Evolutionary conservation across 208 protist species (phyloP).

Genomic region (Acanthamoeba rhysodes): DNA sequence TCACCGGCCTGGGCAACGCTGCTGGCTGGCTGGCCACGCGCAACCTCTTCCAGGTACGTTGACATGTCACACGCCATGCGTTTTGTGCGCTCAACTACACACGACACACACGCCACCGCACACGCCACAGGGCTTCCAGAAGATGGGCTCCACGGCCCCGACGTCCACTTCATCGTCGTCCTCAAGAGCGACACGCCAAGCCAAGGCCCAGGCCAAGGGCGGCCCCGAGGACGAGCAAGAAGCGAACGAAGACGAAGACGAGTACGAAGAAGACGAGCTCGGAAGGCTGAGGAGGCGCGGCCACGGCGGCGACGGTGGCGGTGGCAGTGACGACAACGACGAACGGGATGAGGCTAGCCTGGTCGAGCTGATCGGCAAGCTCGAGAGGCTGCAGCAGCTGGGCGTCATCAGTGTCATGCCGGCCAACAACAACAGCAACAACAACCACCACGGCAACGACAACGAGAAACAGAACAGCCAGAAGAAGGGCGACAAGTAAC

Average conservation of each 20-base stretch:
- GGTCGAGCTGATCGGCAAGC: neutral
- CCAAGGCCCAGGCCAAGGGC: neutral
- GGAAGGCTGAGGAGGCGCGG: neutral
- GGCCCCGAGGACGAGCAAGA: slow-evolving; percentile 12
- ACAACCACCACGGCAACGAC: neutral
- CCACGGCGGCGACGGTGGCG: neutral
- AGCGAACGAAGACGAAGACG: slow-evolving; percentile 28
- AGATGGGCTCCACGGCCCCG: neutral
- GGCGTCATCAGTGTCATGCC: slow-evolving; percentile 16
- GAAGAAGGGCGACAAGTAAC: no score
- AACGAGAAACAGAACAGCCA: neutral
- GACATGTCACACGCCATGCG: neutral
- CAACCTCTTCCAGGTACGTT: slow-evolving; percentile 19
- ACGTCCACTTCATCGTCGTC: neutral
- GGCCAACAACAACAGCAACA: neutral
- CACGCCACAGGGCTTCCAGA: neutral
- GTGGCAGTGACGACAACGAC: neutral
- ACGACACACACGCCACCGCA: neutral
- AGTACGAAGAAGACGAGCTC: slow-evolving; percentile 8
- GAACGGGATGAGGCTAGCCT: neutral
- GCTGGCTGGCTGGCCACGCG: slow-evolving; percentile 21
- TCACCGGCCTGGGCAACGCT: slow-evolving; percentile 4
- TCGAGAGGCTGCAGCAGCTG: slow-evolving; percentile 48
- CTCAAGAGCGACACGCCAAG: neutral
- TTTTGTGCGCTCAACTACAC: no score